Base-by-base conservation (phyloP, 2,329 filamentous ascomycete species). In the Zymoseptoria ardabiliae region DNA sequence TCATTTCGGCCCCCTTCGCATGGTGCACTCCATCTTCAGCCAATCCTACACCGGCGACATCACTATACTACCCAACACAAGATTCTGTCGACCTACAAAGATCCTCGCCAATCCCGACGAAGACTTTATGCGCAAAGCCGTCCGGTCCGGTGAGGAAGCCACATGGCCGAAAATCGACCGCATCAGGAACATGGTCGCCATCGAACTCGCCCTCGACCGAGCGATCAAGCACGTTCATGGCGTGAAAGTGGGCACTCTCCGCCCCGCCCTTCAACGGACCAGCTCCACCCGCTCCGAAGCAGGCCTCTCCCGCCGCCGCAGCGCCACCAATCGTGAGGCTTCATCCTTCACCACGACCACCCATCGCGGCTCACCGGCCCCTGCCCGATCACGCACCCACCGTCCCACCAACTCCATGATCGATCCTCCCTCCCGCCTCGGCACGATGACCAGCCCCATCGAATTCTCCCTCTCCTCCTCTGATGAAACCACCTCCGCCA, bases 11-110 rank as follows among this genome's bases (percentile, higher is more conserved):
- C 45, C 58, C 5, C 48, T 65, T 20, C 65, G 64, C 55, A 95
- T 96, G 72, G 49, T 63, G 2, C 66, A 65, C 21, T 92, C 90
- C 1, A 85, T 97, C 17, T 80, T 97, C 54, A 92, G 86, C 64
- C 93, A 97, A 69, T 90, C 89, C 64, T 97, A 97, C 70, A 92
- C 90, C 2, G 93, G 93, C 6, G 92, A 97, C 73, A 96, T 97
- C 71, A 97, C 91, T 51, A 96, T 97, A 57, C 80, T 96, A 30
- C 92, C 92, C 0, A 85, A 91, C 57, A 87, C 96, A 59, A 83
- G 82, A 4, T 85, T 88, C 56, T 81, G 85, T 7, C 87, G 95
- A 62, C 83, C 95, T 21, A 87, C 89, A 0, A 82, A 83, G 8
- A 85, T 97, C 23, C 78, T 97, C 51, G 87, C 82, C 63, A 97